phyloP scores from a whole-genome alignment of 2,329 filamentous ascomycete species.

The Proliferodiscus dingleyae region DNA sequence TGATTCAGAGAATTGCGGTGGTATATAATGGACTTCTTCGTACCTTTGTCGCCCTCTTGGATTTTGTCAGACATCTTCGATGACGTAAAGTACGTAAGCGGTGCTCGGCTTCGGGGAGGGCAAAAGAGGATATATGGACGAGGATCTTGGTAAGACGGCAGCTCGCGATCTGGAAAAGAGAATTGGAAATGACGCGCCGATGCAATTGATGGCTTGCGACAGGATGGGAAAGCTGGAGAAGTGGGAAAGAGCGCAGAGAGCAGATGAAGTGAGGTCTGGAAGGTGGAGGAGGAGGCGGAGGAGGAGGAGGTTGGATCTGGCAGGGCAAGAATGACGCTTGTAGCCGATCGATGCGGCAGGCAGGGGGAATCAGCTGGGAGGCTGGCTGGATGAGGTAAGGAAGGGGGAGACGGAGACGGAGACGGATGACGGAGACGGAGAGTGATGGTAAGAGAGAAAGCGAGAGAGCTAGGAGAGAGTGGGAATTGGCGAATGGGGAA shows the following conservation, averaged over 20 bases:
- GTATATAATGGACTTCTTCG: conserved; percentile 19
- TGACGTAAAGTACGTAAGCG: conserved; percentile 12
- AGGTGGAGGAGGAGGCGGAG: too few species aligned
- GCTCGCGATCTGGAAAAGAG: conserved; percentile 14
- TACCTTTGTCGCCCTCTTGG: conserved; percentile 48
- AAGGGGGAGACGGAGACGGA: not conserved
- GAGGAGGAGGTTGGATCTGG: conserved; percentile 3
- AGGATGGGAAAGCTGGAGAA: conserved; percentile 3
- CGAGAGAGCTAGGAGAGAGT: not conserved
- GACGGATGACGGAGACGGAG: too few species aligned
- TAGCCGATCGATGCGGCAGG: not conserved
- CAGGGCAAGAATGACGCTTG: not conserved
- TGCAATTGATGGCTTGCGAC: conserved; percentile 25
- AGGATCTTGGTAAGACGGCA: not conserved
- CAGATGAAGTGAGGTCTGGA: conserved; percentile 16
- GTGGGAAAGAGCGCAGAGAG: not conserved
- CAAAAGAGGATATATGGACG: not conserved
- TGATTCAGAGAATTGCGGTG: not conserved
- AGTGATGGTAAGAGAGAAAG: too few species aligned
- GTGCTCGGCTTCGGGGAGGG: too few species aligned
- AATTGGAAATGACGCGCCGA: conserved; percentile 12
- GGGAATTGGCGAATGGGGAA: not conserved
- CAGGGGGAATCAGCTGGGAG: conserved; percentile 8
- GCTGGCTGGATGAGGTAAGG: conserved; percentile 4
- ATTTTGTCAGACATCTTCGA: conserved; percentile 40